phyloP scores from a whole-genome alignment of 768 basidiomycete species.

The Strobilomyces dryophilus region DNA sequence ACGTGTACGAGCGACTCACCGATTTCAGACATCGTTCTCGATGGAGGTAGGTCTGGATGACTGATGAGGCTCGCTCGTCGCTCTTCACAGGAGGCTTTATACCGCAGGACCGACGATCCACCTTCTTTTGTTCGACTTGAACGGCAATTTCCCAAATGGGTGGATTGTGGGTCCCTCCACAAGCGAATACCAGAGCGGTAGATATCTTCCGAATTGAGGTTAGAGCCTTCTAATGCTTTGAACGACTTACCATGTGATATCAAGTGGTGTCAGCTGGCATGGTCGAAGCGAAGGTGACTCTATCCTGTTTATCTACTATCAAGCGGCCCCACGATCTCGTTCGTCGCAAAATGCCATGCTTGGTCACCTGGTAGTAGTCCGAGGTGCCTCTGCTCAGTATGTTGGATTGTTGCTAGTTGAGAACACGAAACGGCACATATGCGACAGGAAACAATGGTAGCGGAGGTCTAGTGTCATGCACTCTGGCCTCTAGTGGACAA shows the following conservation, averaged over 20 bases:
- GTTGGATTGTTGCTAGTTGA: neutral
- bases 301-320: neutral
- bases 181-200: no score
- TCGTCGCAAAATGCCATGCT: neutral
- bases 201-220: neutral
- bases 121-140: constrained; percentile 3
- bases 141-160: constrained; percentile 1
- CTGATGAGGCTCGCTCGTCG: neutral
- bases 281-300: neutral
- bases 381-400: neutral
- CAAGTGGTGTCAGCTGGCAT: neutral
- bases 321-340: no score
- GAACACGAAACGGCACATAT: neutral
- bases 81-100: neutral
- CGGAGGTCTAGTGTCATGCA: neutral
- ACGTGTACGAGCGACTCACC: neutral
- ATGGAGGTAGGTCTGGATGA: neutral
- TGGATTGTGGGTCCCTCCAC: constrained; percentile 2
- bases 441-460: neutral
- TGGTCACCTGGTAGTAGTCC: neutral
- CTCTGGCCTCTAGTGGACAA: neutral
- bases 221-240: neutral
- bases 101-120: neutral
- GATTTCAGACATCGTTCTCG: constrained; percentile 2
- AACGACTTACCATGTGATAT: neutral